A percentile compares a stretch with the other conserved stretches of the same genome.
phyloP scores from a whole-genome alignment of 2,329 filamentous ascomycete genomes.

The Colletotrichum sp. region DNA sequence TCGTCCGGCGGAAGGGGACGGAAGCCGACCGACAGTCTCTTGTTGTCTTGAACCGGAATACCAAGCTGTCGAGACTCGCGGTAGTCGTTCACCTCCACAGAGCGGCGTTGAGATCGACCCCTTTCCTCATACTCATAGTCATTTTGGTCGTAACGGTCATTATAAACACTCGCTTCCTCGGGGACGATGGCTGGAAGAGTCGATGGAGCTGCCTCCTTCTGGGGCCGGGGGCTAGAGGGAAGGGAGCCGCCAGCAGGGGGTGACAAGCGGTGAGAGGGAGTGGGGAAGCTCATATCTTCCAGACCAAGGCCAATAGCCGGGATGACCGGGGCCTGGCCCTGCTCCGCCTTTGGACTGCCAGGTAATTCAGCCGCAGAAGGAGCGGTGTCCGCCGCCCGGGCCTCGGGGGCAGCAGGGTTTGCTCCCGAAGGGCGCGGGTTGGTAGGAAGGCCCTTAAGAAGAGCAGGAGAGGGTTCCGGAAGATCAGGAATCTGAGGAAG shows the following conservation, averaged over 20 bases:
- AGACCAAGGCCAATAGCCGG: conserved; percentile 22
- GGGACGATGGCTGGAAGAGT: conserved; percentile 31
- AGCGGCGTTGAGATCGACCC: conserved; percentile 38
- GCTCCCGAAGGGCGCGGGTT: conserved; percentile 19
- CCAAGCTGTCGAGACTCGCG: conserved; percentile 46
- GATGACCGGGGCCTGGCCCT: conserved; percentile 5
- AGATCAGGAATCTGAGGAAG: conserved; percentile 35
- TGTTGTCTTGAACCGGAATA: conserved; percentile 60
- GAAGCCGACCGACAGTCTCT: conserved; percentile 72
- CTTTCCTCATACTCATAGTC: conserved; percentile 35
- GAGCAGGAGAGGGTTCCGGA: conserved; percentile 41
- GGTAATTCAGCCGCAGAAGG: conserved; percentile 5
- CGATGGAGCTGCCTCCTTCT: conserved; percentile 40
- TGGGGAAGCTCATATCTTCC: conserved; percentile 17
- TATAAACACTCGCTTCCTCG: conserved; percentile 28
- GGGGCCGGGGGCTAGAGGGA: conserved; percentile 34
- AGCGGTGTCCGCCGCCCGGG: conserved; percentile 10
- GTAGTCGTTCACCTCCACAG: conserved; percentile 28
- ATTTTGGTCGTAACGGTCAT: conserved; percentile 25
- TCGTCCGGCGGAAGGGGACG: conserved; percentile 89
- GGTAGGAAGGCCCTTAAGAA: conserved; percentile 26
- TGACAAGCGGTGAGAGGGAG: conserved; percentile 24
- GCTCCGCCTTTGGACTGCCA: background rate
- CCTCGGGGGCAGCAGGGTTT: background rate
- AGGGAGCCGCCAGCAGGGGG: conserved; percentile 31